These are phyloP conservation scores for Tylopilus sp. DNA, from an alignment of 1,284 basidiomycete genomes.

Conservation along the genomic window DNA sequence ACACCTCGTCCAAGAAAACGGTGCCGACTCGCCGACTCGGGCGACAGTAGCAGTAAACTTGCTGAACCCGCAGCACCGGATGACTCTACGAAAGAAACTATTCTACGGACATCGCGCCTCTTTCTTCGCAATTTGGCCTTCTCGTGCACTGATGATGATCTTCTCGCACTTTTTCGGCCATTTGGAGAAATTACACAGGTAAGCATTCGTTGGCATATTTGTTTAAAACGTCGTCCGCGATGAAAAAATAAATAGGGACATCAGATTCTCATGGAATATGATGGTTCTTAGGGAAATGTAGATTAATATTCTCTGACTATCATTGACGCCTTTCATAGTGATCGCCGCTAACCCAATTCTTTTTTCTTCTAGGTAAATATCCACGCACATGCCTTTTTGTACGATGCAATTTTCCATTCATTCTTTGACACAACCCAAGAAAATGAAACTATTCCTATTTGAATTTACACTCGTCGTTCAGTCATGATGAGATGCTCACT, in stretches of 20 bases:
- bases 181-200: constrained; percentile 79
- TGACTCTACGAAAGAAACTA: constrained; percentile 56
- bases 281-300: constrained; percentile 56
- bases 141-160: constrained; percentile 72
- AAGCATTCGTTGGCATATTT: constrained; percentile 25
- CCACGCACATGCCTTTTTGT: background rate
- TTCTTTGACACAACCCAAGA: no score
- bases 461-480: background rate
- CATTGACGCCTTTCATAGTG: background rate
- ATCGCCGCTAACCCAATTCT: constrained; percentile 3
- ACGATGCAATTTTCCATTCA: background rate
- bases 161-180: constrained; percentile 63
- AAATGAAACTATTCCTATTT: background rate
- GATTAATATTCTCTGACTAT: constrained; percentile 35
- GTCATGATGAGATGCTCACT: constrained; percentile 15
- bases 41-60: constrained; percentile 28
- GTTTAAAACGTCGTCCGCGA: constrained; percentile 32
- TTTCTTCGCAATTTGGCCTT: constrained; percentile 93
- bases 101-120: constrained; percentile 76
- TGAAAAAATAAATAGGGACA: constrained; percentile 59
- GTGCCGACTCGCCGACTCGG: constrained; percentile 37
- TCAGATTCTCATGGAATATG: constrained; percentile 52
- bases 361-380: constrained; percentile 14
- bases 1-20: constrained; percentile 66
- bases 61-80: constrained; percentile 19